Evolutionary conservation across 1,284 basidiomycete species (phyloP).

Genomic region (Ceratobasidium sp.): DNA sequence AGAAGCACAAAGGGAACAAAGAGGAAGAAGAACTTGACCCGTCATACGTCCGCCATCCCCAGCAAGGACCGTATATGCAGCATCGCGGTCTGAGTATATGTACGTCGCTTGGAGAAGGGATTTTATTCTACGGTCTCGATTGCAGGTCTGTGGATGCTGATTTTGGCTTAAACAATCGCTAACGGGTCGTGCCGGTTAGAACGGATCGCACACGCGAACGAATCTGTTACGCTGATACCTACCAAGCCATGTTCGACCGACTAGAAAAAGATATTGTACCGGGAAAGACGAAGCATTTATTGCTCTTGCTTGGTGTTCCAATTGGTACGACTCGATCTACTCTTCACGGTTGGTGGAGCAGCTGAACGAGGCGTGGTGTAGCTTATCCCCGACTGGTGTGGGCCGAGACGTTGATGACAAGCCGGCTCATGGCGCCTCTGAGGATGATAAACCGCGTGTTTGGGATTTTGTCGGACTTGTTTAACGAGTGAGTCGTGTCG

Average conservation of each 20-base stretch:
- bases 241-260: constrained; percentile 55
- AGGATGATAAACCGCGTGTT: constrained; percentile 50
- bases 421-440: constrained; percentile 48
- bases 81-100: constrained; percentile 51
- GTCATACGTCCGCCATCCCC: constrained; percentile 50
- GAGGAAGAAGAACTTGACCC: constrained; percentile 49
- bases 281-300: constrained; percentile 54
- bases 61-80: constrained; percentile 51
- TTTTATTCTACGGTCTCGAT: constrained; percentile 56
- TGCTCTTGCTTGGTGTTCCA: constrained; percentile 57
- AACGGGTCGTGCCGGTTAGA: constrained; percentile 36
- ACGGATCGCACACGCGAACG: constrained; percentile 57
- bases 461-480: constrained; percentile 44
- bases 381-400: constrained; percentile 53
- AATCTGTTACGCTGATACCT: constrained; percentile 56
- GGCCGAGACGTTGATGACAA: constrained; percentile 52
- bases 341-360: constrained; percentile 51
- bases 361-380: neutral
- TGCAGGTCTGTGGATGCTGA: constrained; percentile 50
- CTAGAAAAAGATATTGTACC: constrained; percentile 54
- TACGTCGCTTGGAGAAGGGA: constrained; percentile 51
- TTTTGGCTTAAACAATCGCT: no score
- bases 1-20: neutral
- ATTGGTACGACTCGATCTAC: constrained; percentile 46
- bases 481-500: constrained; percentile 36